phyloP scores from a whole-genome alignment of 208 protist genomes.

The Leishmania lainsoni region DNA sequence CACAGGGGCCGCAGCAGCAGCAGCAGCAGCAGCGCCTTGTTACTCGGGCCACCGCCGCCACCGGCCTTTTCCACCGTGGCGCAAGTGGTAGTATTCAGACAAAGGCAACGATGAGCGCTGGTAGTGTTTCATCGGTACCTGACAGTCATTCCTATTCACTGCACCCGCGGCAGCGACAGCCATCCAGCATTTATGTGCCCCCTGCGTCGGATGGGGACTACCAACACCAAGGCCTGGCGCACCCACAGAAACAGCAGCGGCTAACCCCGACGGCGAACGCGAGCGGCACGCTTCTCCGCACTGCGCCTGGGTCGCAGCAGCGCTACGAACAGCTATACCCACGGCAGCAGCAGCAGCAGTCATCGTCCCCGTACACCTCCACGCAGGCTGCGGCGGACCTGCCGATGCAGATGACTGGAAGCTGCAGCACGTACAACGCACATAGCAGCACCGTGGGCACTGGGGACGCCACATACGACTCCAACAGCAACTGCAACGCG shows the following conservation, averaged over 20 bases:
- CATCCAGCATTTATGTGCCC: background rate
- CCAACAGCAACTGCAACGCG: conserved; percentile 13
- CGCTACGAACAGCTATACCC: conserved; percentile 21
- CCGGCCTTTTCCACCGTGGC: background rate
- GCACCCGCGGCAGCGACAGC: conserved; percentile 1
- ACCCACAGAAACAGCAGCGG: background rate
- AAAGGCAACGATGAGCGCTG: background rate
- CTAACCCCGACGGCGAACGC: conserved; percentile 5
- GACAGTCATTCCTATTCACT: background rate
- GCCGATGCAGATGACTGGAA: conserved; percentile 8
- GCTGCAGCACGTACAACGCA: conserved; percentile 1
- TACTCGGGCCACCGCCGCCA: background rate
- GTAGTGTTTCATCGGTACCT: background rate
- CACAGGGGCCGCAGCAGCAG: conserved; percentile 10
- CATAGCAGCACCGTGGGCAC: background rate
- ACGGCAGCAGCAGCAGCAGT: conserved; percentile 7
- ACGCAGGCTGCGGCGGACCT: background rate
- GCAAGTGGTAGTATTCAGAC: no score
- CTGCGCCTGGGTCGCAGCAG: conserved; percentile 12
- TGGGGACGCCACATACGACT: background rate
- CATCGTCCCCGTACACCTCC: background rate
- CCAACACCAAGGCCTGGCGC: background rate
- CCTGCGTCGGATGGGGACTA: background rate
- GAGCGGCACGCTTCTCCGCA: conserved; percentile 20
- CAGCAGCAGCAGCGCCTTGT: conserved; percentile 13